Percentiles rank a stretch among this genome's conserved stretches.
Evolutionary conservation across 1,284 basidiomycete species (phyloP).

Genomic region (Malassezia obtusa): DNA sequence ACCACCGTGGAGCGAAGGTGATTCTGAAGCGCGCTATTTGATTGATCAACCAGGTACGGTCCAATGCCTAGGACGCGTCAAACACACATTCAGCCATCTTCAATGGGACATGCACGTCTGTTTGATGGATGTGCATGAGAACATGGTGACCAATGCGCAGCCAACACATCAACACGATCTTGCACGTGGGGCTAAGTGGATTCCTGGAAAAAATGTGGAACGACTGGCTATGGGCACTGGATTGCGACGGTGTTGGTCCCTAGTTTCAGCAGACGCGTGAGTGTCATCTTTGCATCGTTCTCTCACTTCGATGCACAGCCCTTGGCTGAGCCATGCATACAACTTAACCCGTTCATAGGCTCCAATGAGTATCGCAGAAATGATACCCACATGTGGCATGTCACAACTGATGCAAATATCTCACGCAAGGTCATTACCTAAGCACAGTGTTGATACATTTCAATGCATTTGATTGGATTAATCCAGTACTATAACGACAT

Average conservation of each 20-base stretch:
- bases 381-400: conserved; percentile 1
- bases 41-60: neutral
- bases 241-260: conserved; percentile 11
- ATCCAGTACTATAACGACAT: neutral
- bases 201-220: neutral
- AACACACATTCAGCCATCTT: conserved; percentile 14
- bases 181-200: neutral
- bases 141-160: neutral
- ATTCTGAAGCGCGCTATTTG: neutral
- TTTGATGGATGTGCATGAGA: neutral
- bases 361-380: neutral
- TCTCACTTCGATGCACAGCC: neutral
- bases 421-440: conserved; percentile 1
- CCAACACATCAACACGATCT: neutral
- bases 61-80: neutral
- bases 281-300: neutral
- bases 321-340: neutral
- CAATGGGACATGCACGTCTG: conserved; percentile 15
- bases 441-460: no score
- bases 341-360: no score
- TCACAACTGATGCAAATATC: neutral
- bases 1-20: neutral
- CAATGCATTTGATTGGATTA: neutral
- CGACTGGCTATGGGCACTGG: conserved; percentile 14
- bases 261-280: neutral